phyloP scores from a whole-genome alignment of 129 eudicot genomes.

The Ambrosia trifida region DNA sequence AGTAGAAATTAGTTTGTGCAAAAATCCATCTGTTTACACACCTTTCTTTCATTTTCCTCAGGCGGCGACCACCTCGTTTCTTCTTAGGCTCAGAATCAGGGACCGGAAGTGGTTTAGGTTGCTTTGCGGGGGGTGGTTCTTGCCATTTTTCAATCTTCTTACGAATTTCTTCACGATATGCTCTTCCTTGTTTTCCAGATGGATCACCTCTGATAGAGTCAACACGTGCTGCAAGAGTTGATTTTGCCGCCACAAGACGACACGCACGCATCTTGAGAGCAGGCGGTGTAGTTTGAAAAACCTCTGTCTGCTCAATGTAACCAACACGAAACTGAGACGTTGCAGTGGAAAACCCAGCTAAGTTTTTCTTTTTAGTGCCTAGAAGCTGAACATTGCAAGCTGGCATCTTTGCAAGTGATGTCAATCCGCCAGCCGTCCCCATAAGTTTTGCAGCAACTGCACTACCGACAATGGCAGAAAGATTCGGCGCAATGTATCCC shows the following conservation, averaged over 20 bases:
- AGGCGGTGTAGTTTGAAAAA: constrained; percentile 86
- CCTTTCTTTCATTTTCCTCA: constrained; percentile 96
- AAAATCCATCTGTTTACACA: constrained; percentile 9
- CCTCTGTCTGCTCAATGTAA: constrained; percentile 84
- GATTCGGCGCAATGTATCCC: constrained; percentile 90
- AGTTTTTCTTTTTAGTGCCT: constrained; percentile 76
- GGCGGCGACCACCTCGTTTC: constrained; percentile 90
- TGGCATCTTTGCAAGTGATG: constrained; percentile 80
- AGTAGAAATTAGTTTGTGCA: neutral
- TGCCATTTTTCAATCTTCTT: constrained; percentile 99
- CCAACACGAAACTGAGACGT: constrained; percentile 90
- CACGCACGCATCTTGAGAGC: constrained; percentile 39
- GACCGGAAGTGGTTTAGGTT: constrained; percentile 96
- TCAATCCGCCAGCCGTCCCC: constrained; percentile 91
- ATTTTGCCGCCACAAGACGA: constrained; percentile 76
- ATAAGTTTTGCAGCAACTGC: constrained; percentile 94
- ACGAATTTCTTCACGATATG: constrained; percentile 67
- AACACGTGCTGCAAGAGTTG: constrained; percentile 94
- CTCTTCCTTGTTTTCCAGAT: constrained; percentile 80
- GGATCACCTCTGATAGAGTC: constrained; percentile 89
- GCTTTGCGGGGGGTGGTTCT: constrained; percentile 99
- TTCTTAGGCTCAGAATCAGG: constrained; percentile 98
- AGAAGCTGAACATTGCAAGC: constrained; percentile 90
- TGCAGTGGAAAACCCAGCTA: constrained; percentile 93
- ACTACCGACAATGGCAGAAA: constrained; percentile 84